Percentiles rank a stretch among this genome's conserved stretches.
Conservation (phyloP, 257 asterid species). For the Solanum habrochaites region DNA sequence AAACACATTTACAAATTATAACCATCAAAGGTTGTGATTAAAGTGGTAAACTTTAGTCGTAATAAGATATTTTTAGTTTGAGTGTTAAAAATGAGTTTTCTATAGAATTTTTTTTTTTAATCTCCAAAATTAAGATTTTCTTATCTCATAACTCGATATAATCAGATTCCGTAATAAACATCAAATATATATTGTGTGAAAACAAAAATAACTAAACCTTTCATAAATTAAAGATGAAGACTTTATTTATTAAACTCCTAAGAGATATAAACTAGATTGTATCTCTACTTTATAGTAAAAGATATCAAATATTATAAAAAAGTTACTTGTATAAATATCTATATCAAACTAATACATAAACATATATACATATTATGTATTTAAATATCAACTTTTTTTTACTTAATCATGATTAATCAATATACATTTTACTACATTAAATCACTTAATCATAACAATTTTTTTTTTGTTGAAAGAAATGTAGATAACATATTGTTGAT, state of each 20-base stretch:
- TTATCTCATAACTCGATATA: no score
- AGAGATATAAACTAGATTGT: background rate
- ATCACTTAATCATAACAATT: background rate
- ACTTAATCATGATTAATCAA: no score
- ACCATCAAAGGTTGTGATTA: background rate
- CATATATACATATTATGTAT: background rate
- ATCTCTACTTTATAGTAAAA: no score
- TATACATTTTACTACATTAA: no score
- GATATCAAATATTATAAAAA: background rate
- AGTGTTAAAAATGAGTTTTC: background rate
- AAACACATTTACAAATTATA: background rate
- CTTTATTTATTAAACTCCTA: background rate
- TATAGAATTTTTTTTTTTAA: no score
- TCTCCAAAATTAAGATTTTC: no score
- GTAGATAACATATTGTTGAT: background rate
- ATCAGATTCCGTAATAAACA: no score
- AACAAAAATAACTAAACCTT: background rate
- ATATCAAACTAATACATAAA: background rate
- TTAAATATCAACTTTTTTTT: no score
- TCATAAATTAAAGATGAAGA: no score
- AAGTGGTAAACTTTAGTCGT: background rate
- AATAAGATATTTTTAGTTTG: background rate
- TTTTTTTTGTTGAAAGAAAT: background rate
- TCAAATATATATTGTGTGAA: background rate
- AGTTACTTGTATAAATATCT: background rate